A percentile compares a stretch with the other conserved stretches of the same genome.
phyloP scores from a whole-genome alignment of 345 rosid genomes.

The Arabidopsis arenosa region DNA sequence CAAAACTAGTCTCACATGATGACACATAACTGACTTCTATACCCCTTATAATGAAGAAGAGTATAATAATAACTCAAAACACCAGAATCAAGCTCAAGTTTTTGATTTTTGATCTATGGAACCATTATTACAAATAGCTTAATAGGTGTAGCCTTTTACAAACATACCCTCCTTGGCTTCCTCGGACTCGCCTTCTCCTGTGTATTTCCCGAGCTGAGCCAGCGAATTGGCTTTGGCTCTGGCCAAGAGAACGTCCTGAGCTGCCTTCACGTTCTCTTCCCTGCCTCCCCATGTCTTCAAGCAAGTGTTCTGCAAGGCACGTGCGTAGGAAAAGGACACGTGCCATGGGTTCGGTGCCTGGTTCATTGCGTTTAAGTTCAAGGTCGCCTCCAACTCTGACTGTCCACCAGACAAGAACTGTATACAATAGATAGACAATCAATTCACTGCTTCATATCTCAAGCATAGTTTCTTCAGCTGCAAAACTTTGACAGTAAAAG shows the following conservation, averaged over 20 bases:
- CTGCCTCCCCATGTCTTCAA: slow-evolving; percentile 91
- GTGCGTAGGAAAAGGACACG: slow-evolving; percentile 94
- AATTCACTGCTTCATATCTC: neutral
- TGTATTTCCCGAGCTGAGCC: slow-evolving; percentile 92
- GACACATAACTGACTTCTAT: neutral
- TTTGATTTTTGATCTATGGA: slow-evolving; percentile 40
- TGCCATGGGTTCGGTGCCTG: slow-evolving; percentile 88
- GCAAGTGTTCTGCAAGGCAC: slow-evolving; percentile 93
- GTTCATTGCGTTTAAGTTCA: slow-evolving; percentile 96
- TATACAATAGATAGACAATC: slow-evolving; percentile 10
- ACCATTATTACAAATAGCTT: slow-evolving; percentile 26
- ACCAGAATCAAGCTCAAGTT: slow-evolving; percentile 67
- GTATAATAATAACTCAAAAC: slow-evolving; percentile 57
- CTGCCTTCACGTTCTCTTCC: slow-evolving; percentile 81
- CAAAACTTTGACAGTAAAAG: neutral
- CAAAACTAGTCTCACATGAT: slow-evolving; percentile 40
- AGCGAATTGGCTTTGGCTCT: slow-evolving; percentile 87
- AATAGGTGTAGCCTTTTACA: slow-evolving; percentile 83
- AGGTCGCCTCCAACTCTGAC: slow-evolving; percentile 93
- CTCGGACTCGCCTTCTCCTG: slow-evolving; percentile 87
- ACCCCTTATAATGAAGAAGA: slow-evolving; percentile 39
- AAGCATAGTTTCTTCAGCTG: neutral
- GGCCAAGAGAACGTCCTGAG: slow-evolving; percentile 70
- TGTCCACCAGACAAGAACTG: slow-evolving; percentile 99
- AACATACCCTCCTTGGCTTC: slow-evolving; percentile 92